Percentiles rank a stretch among this genome's conserved stretches.
phyloP scores from a whole-genome alignment of 2,329 filamentous ascomycete species.

The Pseudofabraea citricarpa region DNA sequence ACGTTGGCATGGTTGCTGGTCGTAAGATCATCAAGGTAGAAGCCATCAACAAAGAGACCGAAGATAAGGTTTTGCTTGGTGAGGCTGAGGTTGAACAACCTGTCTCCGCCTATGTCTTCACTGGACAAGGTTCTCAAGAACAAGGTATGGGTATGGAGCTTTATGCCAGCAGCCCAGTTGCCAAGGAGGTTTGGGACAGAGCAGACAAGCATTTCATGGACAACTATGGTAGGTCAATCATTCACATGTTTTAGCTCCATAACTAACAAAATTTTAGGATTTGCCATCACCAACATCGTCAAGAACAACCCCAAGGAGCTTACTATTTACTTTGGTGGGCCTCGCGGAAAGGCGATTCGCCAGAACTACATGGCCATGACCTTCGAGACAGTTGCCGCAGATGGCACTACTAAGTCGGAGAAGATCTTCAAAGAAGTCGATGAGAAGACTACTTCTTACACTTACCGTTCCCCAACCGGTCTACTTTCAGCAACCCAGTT shows the following conservation, averaged over 20 bases:
- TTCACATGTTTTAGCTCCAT: conserved; percentile 1
- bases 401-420: conserved; percentile 94
- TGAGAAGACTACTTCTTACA: conserved; percentile 91
- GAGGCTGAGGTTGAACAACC: conserved; percentile 98
- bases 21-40: conserved; percentile 99
- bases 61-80: conserved; percentile 91
- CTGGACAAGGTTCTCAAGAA: conserved; percentile 95
- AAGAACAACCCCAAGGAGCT: conserved; percentile 99
- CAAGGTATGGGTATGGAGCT: conserved; percentile 99
- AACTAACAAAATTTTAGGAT: conserved; percentile 48
- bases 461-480: conserved; percentile 91
- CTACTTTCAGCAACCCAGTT: conserved; percentile 96
- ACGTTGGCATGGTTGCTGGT: conserved; percentile 94
- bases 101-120: conserved; percentile 95
- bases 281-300: conserved; percentile 97
- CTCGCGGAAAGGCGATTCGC: conserved; percentile 92
- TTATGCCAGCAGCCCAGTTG: conserved; percentile 88
- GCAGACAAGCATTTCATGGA: conserved; percentile 98
- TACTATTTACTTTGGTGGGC: conserved; percentile 95
- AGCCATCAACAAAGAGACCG: conserved; percentile 89
- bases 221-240: conserved; percentile 73
- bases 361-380: conserved; percentile 99
- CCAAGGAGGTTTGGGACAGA: conserved; percentile 95
- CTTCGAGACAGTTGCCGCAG: conserved; percentile 92
- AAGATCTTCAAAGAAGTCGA: conserved; percentile 99